Evolutionary conservation across 805 yeast species (phyloP).

Genomic region (Kluyveromyces siamensis): DNA sequence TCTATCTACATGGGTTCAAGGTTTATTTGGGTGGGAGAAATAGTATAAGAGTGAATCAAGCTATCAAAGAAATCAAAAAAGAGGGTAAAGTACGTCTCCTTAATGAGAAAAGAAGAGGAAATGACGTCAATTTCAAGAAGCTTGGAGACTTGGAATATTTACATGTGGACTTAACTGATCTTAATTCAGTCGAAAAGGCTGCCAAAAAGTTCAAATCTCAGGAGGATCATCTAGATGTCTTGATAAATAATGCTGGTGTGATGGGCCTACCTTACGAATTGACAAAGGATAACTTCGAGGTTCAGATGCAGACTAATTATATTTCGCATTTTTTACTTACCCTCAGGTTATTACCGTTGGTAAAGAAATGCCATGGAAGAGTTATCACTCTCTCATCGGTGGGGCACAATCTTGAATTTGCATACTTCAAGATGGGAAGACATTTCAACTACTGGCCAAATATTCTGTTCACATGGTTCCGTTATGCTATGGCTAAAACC

Average conservation of each 20-base stretch:
- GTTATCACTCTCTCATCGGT: slow-evolving; percentile 57
- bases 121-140: slow-evolving; percentile 1
- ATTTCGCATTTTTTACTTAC: slow-evolving; percentile 68
- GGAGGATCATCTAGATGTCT: slow-evolving; percentile 47
- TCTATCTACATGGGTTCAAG: slow-evolving; percentile 68
- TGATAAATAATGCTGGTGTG: slow-evolving; percentile 73
- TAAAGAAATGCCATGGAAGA: slow-evolving; percentile 37
- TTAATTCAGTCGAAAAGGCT: slow-evolving; percentile 40
- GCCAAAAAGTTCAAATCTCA: slow-evolving; percentile 35
- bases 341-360: slow-evolving; percentile 44
- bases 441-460: slow-evolving; percentile 52
- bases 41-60: slow-evolving; percentile 42
- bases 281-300: slow-evolving; percentile 66
- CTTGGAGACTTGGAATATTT: slow-evolving; percentile 33
- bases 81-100: slow-evolving; percentile 38
- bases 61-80: slow-evolving; percentile 44
- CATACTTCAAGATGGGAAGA: slow-evolving; percentile 37
- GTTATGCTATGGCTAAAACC: slow-evolving; percentile 71
- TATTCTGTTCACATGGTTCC: slow-evolving; percentile 62
- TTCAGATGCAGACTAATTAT: slow-evolving; percentile 73
- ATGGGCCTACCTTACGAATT: slow-evolving; percentile 63
- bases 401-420: slow-evolving; percentile 48
- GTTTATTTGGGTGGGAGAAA: slow-evolving; percentile 72
- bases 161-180: slow-evolving; percentile 46
- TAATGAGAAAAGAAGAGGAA: slow-evolving; percentile 9